Evolutionary conservation across 2,329 filamentous ascomycete species (phyloP).

Genomic region (Colletotrichum sp.): DNA sequence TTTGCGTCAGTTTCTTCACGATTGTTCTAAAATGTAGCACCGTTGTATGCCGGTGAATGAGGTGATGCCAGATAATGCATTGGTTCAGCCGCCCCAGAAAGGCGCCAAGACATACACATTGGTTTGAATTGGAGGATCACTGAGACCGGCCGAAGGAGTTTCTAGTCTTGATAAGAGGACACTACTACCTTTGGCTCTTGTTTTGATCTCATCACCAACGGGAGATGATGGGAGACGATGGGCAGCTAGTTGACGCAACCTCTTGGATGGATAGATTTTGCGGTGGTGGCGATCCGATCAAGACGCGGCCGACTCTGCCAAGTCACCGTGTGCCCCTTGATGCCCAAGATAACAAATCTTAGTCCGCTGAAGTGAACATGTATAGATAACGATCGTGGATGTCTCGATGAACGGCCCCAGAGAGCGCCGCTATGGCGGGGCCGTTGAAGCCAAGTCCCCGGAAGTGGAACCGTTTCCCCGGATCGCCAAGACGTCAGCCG

Average conservation of each 20-base stretch:
- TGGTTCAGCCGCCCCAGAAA: neutral
- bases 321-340: neutral
- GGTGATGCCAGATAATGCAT: neutral
- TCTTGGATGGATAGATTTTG: neutral
- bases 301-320: neutral
- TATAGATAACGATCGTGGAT: neutral
- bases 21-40: neutral
- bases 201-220: neutral
- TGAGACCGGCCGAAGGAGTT: neutral
- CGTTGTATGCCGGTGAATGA: neutral
- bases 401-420: neutral
- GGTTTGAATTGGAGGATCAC: neutral
- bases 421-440: neutral
- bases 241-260: neutral
- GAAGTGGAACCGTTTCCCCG: neutral
- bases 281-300: neutral
- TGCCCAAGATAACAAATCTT: accelerated
- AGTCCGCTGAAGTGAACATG: neutral
- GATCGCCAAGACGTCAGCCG: neutral
- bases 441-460: neutral
- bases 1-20: neutral
- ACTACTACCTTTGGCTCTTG: neutral
- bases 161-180: neutral
- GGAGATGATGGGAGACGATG: neutral
- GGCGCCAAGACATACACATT: neutral